Conservation (phyloP, 805 yeast genomes). For the Wickerhamia fluorescens region DNA sequence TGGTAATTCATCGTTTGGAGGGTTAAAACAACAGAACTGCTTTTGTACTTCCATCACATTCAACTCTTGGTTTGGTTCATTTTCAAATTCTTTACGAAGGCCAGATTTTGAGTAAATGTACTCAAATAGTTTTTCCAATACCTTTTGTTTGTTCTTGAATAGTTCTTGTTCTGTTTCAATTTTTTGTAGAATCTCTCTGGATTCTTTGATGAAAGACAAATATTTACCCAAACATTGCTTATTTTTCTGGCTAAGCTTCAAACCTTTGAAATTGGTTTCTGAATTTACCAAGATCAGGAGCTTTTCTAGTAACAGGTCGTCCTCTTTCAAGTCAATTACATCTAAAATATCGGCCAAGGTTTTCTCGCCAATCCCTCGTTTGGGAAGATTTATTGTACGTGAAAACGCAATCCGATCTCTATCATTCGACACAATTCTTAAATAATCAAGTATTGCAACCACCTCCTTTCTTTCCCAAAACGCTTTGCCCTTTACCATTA, state of each 20-base stretch:
- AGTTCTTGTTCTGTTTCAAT: conserved; percentile 5
- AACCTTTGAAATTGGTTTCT: neutral
- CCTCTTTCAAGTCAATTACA: conserved; percentile 15
- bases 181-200: conserved; percentile 8
- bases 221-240: conserved; percentile 15
- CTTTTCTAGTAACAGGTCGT: neutral
- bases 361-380: conserved; percentile 61
- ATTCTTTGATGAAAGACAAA: conserved; percentile 17
- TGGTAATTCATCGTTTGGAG: conserved; percentile 18
- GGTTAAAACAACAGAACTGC: conserved; percentile 29
- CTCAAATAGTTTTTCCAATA: conserved; percentile 14
- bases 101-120: conserved; percentile 22
- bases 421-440: conserved; percentile 62
- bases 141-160: too few species aligned
- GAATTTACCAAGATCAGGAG: neutral
- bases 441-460: conserved; percentile 50
- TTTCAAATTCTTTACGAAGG: conserved; percentile 18
- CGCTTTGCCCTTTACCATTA: conserved; percentile 63
- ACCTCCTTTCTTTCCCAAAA: conserved; percentile 79
- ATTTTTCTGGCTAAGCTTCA: conserved; percentile 10
- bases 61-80: conserved; percentile 21
- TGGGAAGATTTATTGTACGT: conserved; percentile 53
- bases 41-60: conserved; percentile 35
- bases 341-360: conserved; percentile 22
- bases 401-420: conserved; percentile 44